phyloP scores from a whole-genome alignment of 768 basidiomycete species.

The Krasilnikovozyma curviuscula region DNA sequence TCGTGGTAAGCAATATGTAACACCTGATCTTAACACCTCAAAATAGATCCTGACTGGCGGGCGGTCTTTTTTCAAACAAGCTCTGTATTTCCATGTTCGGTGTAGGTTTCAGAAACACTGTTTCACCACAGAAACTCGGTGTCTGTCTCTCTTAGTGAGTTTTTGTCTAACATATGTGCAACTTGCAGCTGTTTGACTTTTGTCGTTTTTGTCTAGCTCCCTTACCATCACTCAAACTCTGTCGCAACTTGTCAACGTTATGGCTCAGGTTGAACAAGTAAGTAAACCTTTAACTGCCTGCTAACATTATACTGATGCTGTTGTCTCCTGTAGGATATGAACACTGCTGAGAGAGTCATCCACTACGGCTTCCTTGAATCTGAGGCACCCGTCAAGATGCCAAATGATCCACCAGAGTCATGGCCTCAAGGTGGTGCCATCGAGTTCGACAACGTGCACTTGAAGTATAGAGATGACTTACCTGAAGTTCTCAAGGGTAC shows the following conservation, averaged over 20 bases:
- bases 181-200: background rate
- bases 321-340: slow-evolving; percentile 74
- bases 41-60: too few relatives aligned
- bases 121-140: slow-evolving; percentile 65
- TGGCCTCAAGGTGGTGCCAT: slow-evolving; percentile 65
- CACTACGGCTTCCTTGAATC: slow-evolving; percentile 59
- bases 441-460: slow-evolving; percentile 51
- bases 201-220: background rate
- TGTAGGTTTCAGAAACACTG: slow-evolving; percentile 49
- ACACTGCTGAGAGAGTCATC: slow-evolving; percentile 43
- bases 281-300: slow-evolving; percentile 16
- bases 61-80: too few relatives aligned
- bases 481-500: slow-evolving; percentile 68
- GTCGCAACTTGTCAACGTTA: slow-evolving; percentile 2
- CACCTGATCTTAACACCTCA: too few relatives aligned
- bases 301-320: slow-evolving; percentile 28
- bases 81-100: slow-evolving; percentile 49
- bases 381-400: slow-evolving; percentile 42
- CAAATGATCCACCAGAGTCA: slow-evolving; percentile 36
- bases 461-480: slow-evolving; percentile 70
- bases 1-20: too few relatives aligned
- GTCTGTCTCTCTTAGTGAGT: slow-evolving; percentile 21
- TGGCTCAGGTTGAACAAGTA: slow-evolving; percentile 1
- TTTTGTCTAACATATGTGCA: background rate
- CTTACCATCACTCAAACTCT: slow-evolving; percentile 4